Base-by-base conservation (phyloP, 2,329 filamentous ascomycete species). In the Paramyrothecium sp. region DNA sequence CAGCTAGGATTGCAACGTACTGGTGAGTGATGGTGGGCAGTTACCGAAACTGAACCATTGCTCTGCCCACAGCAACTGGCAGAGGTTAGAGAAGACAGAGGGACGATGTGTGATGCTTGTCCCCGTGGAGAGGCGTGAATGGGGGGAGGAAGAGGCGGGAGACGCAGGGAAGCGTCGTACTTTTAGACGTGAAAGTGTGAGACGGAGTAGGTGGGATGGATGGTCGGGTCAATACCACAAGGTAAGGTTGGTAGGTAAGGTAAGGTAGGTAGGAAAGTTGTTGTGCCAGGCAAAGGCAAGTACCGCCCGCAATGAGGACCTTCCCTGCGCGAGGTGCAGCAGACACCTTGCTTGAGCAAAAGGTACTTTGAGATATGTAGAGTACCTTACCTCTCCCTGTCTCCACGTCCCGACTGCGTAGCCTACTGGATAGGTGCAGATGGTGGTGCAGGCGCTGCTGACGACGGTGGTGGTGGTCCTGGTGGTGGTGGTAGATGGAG, bases 1-100 rank as follows among this genome's bases (percentile, higher is more conserved):
- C 65, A 61, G 56, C 53, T 56, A 47, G 52, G 48, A 41, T 26
- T 53, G 48, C 26, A 51, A 55, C 50, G 44, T 57, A 54, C 46
- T 26, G 51, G 47, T 44, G 48, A 57, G 61, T 58, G 59, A 56
- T 58, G 54, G 26, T 51, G 56, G 49, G 53, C 64, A 66, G 64
- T 74, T 69, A 74, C 72, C 71, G 65, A 63, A 67, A 70, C 68
- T 63, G 65, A 69, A 73, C 61, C 72, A 75, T 75, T 68, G 71
- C 72, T 71, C 65, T 70, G 65, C 67, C 64, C 61, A 62, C 66
- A 69, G 67, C 70, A 71, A 74, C 72, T 72, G 71, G 64, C 63
- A 64, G 66, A 56, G 47, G 55, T 55, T 55, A 51, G 56, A 53
- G 53, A 26, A 60, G 54, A 52, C 49, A 22, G 51, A 44, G 52